These are phyloP conservation scores for Phyllosticta capitalensis DNA, from an alignment of 2,329 filamentous ascomycete species.

Conservation along the genomic window DNA sequence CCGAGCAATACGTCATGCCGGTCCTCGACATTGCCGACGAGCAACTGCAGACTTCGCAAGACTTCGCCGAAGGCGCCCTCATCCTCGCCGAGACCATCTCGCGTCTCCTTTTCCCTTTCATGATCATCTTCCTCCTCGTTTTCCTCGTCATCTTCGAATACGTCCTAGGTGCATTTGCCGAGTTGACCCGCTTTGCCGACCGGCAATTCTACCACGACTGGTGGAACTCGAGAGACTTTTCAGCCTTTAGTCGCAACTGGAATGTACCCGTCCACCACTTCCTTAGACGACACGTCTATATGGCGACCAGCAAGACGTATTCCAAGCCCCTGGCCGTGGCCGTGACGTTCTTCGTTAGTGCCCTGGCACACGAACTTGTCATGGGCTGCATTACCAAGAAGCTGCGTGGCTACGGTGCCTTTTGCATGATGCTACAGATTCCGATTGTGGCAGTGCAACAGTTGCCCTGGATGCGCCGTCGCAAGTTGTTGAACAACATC, in stretches of 20 bases:
- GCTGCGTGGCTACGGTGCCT: slow-evolving; percentile 82
- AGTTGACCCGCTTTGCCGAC: slow-evolving; percentile 86
- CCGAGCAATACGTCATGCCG: slow-evolving; percentile 91
- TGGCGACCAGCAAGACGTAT: slow-evolving; percentile 65
- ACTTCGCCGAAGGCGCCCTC: slow-evolving; percentile 58
- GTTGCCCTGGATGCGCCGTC: slow-evolving; percentile 33
- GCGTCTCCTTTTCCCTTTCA: slow-evolving; percentile 90
- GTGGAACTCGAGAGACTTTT: slow-evolving; percentile 73
- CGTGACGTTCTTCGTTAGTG: slow-evolving; percentile 85
- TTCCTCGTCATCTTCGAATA: slow-evolving; percentile 99
- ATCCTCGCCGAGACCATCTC: slow-evolving; percentile 85
- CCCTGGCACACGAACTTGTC: slow-evolving; percentile 85
- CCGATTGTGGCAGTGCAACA: slow-evolving; percentile 90
- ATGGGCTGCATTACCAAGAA: slow-evolving; percentile 99
- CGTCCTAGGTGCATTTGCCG: slow-evolving; percentile 84
- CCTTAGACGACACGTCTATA: slow-evolving; percentile 88
- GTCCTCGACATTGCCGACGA: slow-evolving; percentile 66
- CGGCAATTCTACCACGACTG: slow-evolving; percentile 80
- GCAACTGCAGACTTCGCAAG: slow-evolving; percentile 39
- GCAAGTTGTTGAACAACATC: slow-evolving; percentile 47
- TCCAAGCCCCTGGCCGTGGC: slow-evolving; percentile 70
- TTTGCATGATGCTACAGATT: slow-evolving; percentile 93
- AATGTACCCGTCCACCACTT: slow-evolving; percentile 97
- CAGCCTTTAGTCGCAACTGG: slow-evolving; percentile 94
- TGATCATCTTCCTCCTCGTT: slow-evolving; percentile 88